Percentiles rank a stretch among this genome's conserved stretches.
Evolutionary conservation across 192 early-diverging fungal genomes (phyloP).

Genomic region (Fimicolochytrium jonesii): DNA sequence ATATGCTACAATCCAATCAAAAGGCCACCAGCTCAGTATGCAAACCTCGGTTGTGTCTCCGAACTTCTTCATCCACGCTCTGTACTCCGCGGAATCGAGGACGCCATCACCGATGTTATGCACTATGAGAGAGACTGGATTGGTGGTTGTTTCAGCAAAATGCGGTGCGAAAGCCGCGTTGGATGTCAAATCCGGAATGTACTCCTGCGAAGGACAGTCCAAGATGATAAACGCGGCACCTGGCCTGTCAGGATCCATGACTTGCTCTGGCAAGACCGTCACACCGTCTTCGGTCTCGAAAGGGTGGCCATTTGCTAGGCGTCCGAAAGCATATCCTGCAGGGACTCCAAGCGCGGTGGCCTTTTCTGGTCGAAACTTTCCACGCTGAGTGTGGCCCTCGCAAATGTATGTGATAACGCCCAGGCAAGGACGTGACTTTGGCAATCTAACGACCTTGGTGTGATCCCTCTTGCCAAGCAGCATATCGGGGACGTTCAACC

Average conservation of each 20-base stretch:
- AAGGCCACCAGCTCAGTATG: background rate
- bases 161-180: background rate
- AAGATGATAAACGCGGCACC: constrained; percentile 40
- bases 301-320: constrained; percentile 56
- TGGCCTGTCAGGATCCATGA: constrained; percentile 52
- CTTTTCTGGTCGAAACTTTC: constrained; percentile 70
- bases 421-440: background rate
- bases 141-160: background rate
- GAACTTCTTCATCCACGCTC: constrained; percentile 71
- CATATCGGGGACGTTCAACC: background rate
- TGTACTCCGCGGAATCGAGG: constrained; percentile 59
- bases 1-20: background rate
- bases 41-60: constrained; percentile 56
- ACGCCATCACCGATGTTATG: constrained; percentile 68
- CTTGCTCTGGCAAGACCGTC: constrained; percentile 65
- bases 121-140: constrained; percentile 54
- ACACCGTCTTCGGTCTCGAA: constrained; percentile 52
- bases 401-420: constrained; percentile 65
- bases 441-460: constrained; percentile 4
- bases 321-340: constrained; percentile 28
- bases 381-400: constrained; percentile 63
- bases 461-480: constrained; percentile 5
- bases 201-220: constrained; percentile 32
- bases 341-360: constrained; percentile 64
- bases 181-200: constrained; percentile 15